A percentile compares a stretch with the other conserved stretches of the same genome.
These are phyloP conservation scores for Daphne laureola DNA, from an alignment of 441 rosid species.

Conservation along the genomic window DNA sequence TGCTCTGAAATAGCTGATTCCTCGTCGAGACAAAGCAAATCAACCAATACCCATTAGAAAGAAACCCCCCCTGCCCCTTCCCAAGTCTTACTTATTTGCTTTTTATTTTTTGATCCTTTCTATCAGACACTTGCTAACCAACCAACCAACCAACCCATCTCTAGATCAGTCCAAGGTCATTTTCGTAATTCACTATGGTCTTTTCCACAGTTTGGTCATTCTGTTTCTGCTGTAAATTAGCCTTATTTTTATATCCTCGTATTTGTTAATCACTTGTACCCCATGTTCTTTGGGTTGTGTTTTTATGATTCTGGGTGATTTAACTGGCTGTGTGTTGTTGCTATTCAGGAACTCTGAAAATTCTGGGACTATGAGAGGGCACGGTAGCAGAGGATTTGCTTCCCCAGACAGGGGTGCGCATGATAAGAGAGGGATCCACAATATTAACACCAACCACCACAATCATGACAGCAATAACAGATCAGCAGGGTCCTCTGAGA, in stretches of 20 bases:
- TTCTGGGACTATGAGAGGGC: slow-evolving; percentile 58
- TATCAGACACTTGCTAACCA: too few relatives aligned
- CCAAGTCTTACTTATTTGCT: background rate
- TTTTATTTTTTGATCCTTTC: slow-evolving; percentile 1
- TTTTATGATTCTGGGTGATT: slow-evolving; percentile 3
- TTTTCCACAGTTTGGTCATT: background rate
- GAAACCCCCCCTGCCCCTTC: background rate
- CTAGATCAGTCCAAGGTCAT: slow-evolving; percentile 31
- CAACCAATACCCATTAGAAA: background rate
- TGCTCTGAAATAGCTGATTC: slow-evolving; percentile 10
- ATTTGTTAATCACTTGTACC: background rate
- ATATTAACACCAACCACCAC: slow-evolving; percentile 20
- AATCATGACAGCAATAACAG: slow-evolving; percentile 23
- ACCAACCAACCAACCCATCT: slow-evolving; percentile 24
- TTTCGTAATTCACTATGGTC: slow-evolving; percentile 25
- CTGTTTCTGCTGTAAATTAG: slow-evolving; percentile 3
- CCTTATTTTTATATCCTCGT: background rate
- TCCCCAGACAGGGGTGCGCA: slow-evolving; percentile 49
- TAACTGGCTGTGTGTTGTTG: background rate
- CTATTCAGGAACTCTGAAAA: slow-evolving; percentile 50
- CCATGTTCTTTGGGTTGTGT: slow-evolving; percentile 2
- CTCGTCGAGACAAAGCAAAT: background rate
- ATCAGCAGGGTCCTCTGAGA: slow-evolving; percentile 49
- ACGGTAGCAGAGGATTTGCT: slow-evolving; percentile 38
- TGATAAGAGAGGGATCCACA: slow-evolving; percentile 32